Percentiles rank a stretch among this genome's conserved stretches.
Conservation (phyloP, 1,139 yeast species). For the Taphrina sp. region DNA sequence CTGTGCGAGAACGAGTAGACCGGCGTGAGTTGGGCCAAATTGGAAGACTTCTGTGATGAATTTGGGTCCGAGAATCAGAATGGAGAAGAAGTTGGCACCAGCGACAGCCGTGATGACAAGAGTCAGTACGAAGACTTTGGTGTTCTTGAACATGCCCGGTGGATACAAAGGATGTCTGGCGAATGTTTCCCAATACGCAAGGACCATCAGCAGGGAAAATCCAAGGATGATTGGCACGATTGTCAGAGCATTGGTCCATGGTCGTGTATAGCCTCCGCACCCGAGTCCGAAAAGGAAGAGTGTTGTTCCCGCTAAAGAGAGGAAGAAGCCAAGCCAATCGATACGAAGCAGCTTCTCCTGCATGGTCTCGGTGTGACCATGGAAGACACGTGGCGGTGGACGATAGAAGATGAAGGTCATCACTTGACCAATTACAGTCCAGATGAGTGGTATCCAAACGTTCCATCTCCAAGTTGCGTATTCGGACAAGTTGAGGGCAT, state of each 20-base stretch:
- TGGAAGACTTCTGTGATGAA: slow-evolving; percentile 11
- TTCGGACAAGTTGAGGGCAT: slow-evolving; percentile 20
- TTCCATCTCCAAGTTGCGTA: slow-evolving; percentile 30
- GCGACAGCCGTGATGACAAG: slow-evolving; percentile 31
- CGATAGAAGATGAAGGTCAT: slow-evolving; percentile 28
- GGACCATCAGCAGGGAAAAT: slow-evolving; percentile 8
- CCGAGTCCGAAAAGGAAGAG: slow-evolving; percentile 29
- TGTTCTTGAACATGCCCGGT: slow-evolving; percentile 30
- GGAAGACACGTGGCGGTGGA: slow-evolving; percentile 25
- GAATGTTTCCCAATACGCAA: slow-evolving; percentile 22
- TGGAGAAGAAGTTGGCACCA: slow-evolving; percentile 31
- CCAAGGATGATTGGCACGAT: slow-evolving; percentile 27
- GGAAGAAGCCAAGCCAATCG: slow-evolving; percentile 27
- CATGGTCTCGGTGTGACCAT: slow-evolving; percentile 15
- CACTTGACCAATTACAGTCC: slow-evolving; percentile 26
- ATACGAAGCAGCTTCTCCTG: slow-evolving; percentile 6
- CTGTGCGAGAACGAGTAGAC: slow-evolving; percentile 24
- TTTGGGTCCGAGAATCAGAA: slow-evolving; percentile 28
- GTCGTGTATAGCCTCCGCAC: slow-evolving; percentile 23
- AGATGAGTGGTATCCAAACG: slow-evolving; percentile 27
- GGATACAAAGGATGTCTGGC: slow-evolving; percentile 26
- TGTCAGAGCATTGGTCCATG: slow-evolving; percentile 26
- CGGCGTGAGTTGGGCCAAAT: slow-evolving; percentile 24
- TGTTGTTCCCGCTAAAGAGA: slow-evolving; percentile 17
- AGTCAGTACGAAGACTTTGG: slow-evolving; percentile 27